A percentile compares a stretch with the other conserved stretches of the same genome.
phyloP scores from a whole-genome alignment of 495 filamentous ascomycete species.

The Penicillium antarcticum region DNA sequence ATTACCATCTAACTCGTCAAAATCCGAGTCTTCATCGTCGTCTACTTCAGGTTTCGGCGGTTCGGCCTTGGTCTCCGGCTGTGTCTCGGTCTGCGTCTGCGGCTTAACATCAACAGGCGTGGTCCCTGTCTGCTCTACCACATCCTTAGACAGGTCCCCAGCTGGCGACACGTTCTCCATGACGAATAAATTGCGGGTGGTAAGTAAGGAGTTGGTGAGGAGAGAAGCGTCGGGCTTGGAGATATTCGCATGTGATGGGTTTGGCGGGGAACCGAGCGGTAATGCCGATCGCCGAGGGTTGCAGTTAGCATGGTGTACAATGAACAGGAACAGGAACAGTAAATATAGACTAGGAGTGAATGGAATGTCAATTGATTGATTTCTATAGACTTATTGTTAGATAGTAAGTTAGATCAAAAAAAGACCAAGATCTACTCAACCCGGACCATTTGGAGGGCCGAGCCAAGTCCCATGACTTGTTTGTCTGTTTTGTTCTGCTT shows the following conservation, averaged over 20 bases:
- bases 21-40: conserved; percentile 55
- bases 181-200: no score
- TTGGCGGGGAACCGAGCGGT: conserved; percentile 25
- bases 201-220: no score
- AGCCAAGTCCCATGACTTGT: no score
- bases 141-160: not conserved
- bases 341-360: not conserved
- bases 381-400: no score
- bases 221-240: not conserved
- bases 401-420: no score
- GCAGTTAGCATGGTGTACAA: not conserved
- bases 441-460: no score
- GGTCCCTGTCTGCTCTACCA: not conserved
- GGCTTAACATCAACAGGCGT: not conserved
- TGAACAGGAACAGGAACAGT: no score
- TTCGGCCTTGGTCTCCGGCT: conserved; percentile 2
- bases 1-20: conserved; percentile 86
- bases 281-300: conserved; percentile 24
- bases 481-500: no score
- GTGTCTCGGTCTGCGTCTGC: conserved; percentile 1
- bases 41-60: conserved; percentile 17
- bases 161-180: conserved; percentile 9
- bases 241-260: conserved; percentile 21
- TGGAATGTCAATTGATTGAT: not conserved
- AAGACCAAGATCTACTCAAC: no score